Conservation (phyloP, 2,329 filamentous ascomycete species). For the Diaporthe aspalathi region DNA sequence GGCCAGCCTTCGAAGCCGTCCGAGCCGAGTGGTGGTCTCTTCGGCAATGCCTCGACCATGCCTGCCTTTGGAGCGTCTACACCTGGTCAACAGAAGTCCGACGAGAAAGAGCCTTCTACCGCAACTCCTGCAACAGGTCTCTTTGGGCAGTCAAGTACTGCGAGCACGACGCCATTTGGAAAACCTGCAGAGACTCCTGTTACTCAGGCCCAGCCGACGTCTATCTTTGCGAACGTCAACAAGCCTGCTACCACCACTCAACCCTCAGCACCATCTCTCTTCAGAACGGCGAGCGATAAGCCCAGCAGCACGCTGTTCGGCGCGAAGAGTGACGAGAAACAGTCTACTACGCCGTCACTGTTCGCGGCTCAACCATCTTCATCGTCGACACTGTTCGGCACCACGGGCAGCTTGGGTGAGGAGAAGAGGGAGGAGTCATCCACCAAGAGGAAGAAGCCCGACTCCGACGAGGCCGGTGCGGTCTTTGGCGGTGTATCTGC, state of each 20-base stretch:
- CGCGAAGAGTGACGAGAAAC: conserved; percentile 28
- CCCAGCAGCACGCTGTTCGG: conserved; percentile 36
- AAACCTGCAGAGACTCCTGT: conserved; percentile 48
- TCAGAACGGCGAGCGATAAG: conserved; percentile 39
- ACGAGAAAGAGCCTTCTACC: conserved; percentile 43
- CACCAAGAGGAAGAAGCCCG: conserved; percentile 36
- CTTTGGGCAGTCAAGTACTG: conserved; percentile 33
- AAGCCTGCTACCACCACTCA: conserved; percentile 37
- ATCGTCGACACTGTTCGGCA: conserved; percentile 35
- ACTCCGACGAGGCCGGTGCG: conserved; percentile 31
- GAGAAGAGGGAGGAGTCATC: conserved; percentile 35
- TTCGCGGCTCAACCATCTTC: conserved; percentile 36
- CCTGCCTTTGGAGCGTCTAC: conserved; percentile 31
- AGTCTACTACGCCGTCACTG: conserved; percentile 20
- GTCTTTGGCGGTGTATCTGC: conserved; percentile 29
- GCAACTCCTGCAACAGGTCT: conserved; percentile 39
- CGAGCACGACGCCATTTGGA: conserved; percentile 39
- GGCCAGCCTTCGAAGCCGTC: conserved; percentile 36
- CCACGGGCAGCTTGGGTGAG: conserved; percentile 9
- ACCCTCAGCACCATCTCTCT: conserved; percentile 45
- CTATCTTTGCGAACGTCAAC: conserved; percentile 48
- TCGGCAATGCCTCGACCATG: conserved; percentile 37
- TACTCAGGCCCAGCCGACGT: conserved; percentile 46
- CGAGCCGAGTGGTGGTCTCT: conserved; percentile 35
- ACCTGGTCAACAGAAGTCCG: conserved; percentile 34